phyloP scores from a whole-genome alignment of 331 rosid species.

The Quercus lobata region DNA sequence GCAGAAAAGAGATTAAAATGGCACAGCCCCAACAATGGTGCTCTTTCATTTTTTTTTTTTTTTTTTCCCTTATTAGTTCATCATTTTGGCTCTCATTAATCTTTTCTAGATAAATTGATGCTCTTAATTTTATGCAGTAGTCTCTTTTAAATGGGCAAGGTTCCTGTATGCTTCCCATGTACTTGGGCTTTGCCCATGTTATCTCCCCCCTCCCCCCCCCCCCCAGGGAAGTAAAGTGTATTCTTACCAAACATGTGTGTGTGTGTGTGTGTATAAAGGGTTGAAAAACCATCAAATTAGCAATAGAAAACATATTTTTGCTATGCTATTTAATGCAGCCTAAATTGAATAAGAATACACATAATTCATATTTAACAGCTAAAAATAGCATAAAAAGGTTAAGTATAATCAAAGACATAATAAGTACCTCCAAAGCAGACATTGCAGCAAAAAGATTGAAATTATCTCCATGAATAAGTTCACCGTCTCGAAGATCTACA shows the following conservation, averaged over 20 bases:
- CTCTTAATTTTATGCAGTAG: background rate
- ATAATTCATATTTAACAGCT: background rate
- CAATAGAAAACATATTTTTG: background rate
- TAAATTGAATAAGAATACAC: background rate
- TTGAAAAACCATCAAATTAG: background rate
- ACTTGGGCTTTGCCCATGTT: background rate
- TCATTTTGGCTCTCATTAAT: background rate
- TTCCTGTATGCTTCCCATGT: background rate
- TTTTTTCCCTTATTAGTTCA: background rate
- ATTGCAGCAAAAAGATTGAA: conserved; percentile 95
- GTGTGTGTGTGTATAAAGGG: background rate
- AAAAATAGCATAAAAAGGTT: background rate
- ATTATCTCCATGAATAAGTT: conserved; percentile 89
- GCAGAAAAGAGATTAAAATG: background rate
- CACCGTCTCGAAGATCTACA: conserved; percentile 93
- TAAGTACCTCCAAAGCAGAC: conserved; percentile 90
- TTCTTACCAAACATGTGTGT: background rate
- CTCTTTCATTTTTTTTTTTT: background rate
- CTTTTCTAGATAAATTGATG: background rate
- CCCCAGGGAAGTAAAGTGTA: background rate
- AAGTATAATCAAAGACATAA: conserved; percentile 4
- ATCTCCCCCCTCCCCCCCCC: too few species aligned
- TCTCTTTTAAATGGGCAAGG: background rate
- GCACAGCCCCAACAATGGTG: background rate
- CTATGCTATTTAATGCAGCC: background rate